These are phyloP conservation scores for Codiaeum variegatum DNA, from an alignment of 441 rosid species.

Conservation along the genomic window DNA sequence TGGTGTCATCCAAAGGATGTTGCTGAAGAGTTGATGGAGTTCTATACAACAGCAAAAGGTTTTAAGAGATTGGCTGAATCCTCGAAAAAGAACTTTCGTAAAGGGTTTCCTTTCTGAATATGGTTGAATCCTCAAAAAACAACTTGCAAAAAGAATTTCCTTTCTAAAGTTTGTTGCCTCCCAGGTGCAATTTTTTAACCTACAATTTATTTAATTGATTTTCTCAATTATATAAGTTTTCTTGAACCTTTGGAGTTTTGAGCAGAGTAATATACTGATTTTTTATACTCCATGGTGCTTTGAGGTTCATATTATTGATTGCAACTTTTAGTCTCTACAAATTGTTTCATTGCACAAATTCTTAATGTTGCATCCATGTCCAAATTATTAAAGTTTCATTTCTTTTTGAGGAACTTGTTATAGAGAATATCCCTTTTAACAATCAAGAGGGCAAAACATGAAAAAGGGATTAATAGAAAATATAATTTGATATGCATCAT, in stretches of 20 bases:
- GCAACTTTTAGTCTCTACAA: not conserved
- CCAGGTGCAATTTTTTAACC: not conserved
- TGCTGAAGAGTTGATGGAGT: constrained; percentile 42
- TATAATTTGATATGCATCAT: not conserved
- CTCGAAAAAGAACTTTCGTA: constrained; percentile 42
- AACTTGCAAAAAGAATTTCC: constrained; percentile 51
- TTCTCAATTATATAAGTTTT: too few species aligned
- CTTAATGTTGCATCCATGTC: not conserved
- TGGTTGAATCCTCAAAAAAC: constrained; percentile 58
- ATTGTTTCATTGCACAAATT: not conserved
- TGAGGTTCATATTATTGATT: not conserved
- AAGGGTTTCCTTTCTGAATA: constrained; percentile 73
- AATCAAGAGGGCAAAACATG: not conserved
- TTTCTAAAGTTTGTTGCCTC: constrained; percentile 33
- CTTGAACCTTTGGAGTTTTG: not conserved
- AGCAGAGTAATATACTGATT: not conserved
- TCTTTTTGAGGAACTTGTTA: not conserved
- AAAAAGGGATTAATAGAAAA: not conserved
- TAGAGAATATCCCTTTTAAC: not conserved
- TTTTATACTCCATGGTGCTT: not conserved
- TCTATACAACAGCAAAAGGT: constrained; percentile 41
- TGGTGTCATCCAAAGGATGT: constrained; percentile 18
- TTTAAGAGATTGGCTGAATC: constrained; percentile 56
- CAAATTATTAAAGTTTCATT: not conserved
- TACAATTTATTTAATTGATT: not conserved